Base-by-base conservation (phyloP, 2,329 filamentous ascomycete species). In the Xylaria sp. region DNA sequence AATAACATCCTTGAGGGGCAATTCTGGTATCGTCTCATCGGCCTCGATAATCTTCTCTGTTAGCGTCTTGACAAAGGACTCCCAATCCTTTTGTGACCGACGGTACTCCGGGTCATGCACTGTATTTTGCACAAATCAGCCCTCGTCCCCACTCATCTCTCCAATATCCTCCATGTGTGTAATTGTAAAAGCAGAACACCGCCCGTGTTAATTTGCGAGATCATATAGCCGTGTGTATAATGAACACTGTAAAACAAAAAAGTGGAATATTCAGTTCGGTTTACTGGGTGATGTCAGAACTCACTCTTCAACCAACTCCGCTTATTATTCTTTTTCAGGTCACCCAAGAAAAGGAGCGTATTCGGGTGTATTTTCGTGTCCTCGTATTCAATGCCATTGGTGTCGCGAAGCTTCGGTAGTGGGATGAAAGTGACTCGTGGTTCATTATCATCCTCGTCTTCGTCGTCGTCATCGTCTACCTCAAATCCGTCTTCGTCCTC, bases 1-100 rank as follows among this genome's bases (percentile, higher is more conserved):
- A 57, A 94, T 89, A 74, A 97, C 84, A 77, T 97, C 94, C 80
- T 97, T 96, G 63, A 91, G 84, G 1, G 94, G 94, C 25, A 97
- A 83, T 75, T 97, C 94, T 0, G 94, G 94, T 51, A 97, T 89
- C 0, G 94, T 97, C 65, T 91, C 89, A 78, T 98, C 94, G 48
- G 87, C 85, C 67, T 91, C 89, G 23, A 88, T 87, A 63, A 97
- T 85, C 70, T 89, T 91, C 69, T 91, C 85, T 0, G 91, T 92
- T 48, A 96, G 84, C 10, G 84, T 84, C 73, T 92, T 91, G 44
- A 96, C 88, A 76, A 94, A 97, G 1, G 89, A 88, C 57, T 93
- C 89, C 86, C 93, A 97, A 78, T 97, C 94, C 68, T 91, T 91
- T 67, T 94, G 87, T 0, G 94, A 89, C 64, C 90, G 86, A 68